phyloP scores from a whole-genome alignment of 169 alveolate genomes.

The Plasmodium berghei region DNA sequence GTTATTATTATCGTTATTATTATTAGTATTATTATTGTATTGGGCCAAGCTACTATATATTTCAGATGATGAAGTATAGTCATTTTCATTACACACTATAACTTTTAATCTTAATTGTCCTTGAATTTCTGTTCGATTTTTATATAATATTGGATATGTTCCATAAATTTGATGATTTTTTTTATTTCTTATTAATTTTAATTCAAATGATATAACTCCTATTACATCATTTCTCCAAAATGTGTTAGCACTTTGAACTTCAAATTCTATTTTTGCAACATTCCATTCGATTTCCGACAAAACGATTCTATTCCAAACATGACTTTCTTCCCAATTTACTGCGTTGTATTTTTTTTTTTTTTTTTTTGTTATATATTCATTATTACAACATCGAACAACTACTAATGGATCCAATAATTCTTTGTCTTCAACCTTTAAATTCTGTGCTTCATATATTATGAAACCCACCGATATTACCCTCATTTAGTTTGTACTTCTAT shows the following conservation, averaged over 20 bases:
- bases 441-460: constrained; percentile 89
- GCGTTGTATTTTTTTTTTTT: constrained; percentile 89
- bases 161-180: constrained; percentile 88
- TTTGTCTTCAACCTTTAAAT: constrained; percentile 81
- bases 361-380: constrained; percentile 88
- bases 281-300: constrained; percentile 91
- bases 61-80: constrained; percentile 74
- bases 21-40: not conserved
- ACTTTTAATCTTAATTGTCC: constrained; percentile 87
- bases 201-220: constrained; percentile 90
- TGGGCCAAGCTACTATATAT: constrained; percentile 40
- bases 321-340: constrained; percentile 93
- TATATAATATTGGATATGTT: constrained; percentile 83
- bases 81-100: constrained; percentile 88
- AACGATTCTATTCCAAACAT: constrained; percentile 89
- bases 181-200: constrained; percentile 87
- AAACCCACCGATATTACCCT: constrained; percentile 87
- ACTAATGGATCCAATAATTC: constrained; percentile 88
- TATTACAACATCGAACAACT: constrained; percentile 92
- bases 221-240: constrained; percentile 92
- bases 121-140: constrained; percentile 85
- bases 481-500: constrained; percentile 45
- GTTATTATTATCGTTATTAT: not conserved
- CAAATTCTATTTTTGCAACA: constrained; percentile 91
- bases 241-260: constrained; percentile 92